Evolutionary conservation across 345 rosid species (phyloP).

Genomic region (Erysimum cheiranthoides): DNA sequence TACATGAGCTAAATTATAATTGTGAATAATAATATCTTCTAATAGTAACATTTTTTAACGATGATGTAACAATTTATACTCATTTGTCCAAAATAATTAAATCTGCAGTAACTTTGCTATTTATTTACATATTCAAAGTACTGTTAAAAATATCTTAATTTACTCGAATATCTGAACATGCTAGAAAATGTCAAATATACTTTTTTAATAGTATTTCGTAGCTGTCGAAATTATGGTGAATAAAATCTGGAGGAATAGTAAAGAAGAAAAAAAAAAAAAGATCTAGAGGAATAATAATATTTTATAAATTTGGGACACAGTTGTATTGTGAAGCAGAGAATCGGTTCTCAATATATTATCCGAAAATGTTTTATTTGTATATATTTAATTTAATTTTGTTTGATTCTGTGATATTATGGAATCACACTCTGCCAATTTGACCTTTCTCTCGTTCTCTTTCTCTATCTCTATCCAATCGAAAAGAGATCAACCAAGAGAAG

Average conservation of each 20-base stretch:
- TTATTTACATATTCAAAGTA: neutral
- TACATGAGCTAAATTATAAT: too few relatives aligned
- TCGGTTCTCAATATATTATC: conserved; percentile 46
- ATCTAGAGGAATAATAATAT: conserved; percentile 28
- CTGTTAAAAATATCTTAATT: neutral
- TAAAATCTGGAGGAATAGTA: conserved; percentile 36
- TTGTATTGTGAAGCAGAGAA: conserved; percentile 50
- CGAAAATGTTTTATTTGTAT: conserved; percentile 14
- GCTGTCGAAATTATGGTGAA: conserved; percentile 26
- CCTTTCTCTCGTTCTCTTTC: conserved; percentile 32
- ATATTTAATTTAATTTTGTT: conserved; percentile 8
- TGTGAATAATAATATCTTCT: neutral
- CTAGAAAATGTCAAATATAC: neutral
- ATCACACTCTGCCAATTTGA: conserved; percentile 46
- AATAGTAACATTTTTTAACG: neutral
- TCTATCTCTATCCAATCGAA: conserved; percentile 38
- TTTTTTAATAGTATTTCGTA: neutral
- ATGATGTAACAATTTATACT: neutral
- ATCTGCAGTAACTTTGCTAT: too few relatives aligned
- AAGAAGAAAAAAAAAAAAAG: neutral
- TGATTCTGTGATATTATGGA: conserved; percentile 48
- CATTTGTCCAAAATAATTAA: neutral
- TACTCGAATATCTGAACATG: neutral
- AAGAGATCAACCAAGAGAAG: conserved; percentile 22
- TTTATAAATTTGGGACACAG: conserved; percentile 25